Evolutionary conservation across 1,139 yeast genomes (phyloP).

Genomic region (Hansenula sp.): DNA sequence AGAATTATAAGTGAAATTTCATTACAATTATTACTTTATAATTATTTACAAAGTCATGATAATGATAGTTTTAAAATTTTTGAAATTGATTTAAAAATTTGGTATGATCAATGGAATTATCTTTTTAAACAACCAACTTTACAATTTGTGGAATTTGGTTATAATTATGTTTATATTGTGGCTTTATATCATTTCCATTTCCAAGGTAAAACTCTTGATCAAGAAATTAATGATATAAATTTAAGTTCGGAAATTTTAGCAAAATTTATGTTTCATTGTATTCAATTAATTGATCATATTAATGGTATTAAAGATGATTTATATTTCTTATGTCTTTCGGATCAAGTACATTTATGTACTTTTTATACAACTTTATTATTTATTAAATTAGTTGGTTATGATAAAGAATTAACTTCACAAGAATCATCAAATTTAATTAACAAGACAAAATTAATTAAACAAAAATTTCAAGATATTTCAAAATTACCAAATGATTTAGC

Average conservation of each 20-base stretch:
- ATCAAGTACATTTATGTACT: conserved; percentile 41
- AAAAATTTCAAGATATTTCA: neutral
- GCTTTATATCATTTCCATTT: conserved; percentile 36
- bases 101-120: conserved; percentile 74
- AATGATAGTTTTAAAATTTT: conserved; percentile 18
- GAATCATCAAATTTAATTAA: conserved; percentile 5
- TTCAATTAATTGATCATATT: conserved; percentile 29
- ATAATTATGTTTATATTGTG: conserved; percentile 58
- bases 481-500: neutral
- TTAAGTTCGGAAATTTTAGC: conserved; percentile 16
- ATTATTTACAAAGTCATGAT: conserved; percentile 43
- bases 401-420: conserved; percentile 5
- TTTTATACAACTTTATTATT: conserved; percentile 33
- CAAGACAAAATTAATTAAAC: conserved; percentile 5
- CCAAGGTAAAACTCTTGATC: conserved; percentile 8
- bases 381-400: conserved; percentile 11
- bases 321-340: conserved; percentile 37
- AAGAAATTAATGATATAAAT: conserved; percentile 15
- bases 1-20: conserved; percentile 79
- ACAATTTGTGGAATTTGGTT: conserved; percentile 74
- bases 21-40: conserved; percentile 57
- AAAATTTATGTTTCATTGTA: conserved; percentile 26
- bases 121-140: conserved; percentile 68
- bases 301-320: conserved; percentile 35
- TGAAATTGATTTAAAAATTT: conserved; percentile 38